phyloP scores from a whole-genome alignment of 768 basidiomycete genomes.

The Ephemerocybe angulata region DNA sequence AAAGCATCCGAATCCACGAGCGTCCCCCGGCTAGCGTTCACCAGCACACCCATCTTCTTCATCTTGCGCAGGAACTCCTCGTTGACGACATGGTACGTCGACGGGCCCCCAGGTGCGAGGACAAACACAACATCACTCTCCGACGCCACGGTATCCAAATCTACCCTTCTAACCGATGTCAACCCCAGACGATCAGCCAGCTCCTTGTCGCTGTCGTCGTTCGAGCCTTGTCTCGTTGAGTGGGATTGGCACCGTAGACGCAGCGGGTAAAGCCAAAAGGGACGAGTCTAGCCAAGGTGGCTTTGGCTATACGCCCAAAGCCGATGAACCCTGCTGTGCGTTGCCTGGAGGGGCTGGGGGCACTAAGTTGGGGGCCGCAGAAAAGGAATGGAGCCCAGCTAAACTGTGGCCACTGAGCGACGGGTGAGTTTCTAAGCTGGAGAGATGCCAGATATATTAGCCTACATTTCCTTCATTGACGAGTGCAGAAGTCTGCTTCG shows the following conservation, averaged over 20 bases:
- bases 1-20: constrained; percentile 90
- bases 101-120: constrained; percentile 69
- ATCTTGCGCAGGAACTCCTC: constrained; percentile 72
- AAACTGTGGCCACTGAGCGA: constrained; percentile 68
- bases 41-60: constrained; percentile 79
- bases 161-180: constrained; percentile 53
- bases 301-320: constrained; percentile 91
- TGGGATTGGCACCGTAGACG: constrained; percentile 59
- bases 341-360: constrained; percentile 41
- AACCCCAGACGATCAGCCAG: constrained; percentile 30
- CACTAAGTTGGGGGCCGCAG: constrained; percentile 78
- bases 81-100: constrained; percentile 71
- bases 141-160: constrained; percentile 62
- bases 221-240: constrained; percentile 39
- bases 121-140: constrained; percentile 85
- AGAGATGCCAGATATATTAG: neutral
- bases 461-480: constrained; percentile 69
- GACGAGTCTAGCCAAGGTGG: constrained; percentile 71
- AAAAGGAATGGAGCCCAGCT: constrained; percentile 82
- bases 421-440: neutral
- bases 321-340: constrained; percentile 89
- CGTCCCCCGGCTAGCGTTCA: constrained; percentile 84
- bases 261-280: constrained; percentile 79
- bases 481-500: constrained; percentile 54
- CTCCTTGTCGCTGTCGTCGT: constrained; percentile 24